Percentiles rank a stretch among this genome's conserved stretches.
phyloP scores from a whole-genome alignment of 305 asterid genomes.

The Salvia sclarea region DNA sequence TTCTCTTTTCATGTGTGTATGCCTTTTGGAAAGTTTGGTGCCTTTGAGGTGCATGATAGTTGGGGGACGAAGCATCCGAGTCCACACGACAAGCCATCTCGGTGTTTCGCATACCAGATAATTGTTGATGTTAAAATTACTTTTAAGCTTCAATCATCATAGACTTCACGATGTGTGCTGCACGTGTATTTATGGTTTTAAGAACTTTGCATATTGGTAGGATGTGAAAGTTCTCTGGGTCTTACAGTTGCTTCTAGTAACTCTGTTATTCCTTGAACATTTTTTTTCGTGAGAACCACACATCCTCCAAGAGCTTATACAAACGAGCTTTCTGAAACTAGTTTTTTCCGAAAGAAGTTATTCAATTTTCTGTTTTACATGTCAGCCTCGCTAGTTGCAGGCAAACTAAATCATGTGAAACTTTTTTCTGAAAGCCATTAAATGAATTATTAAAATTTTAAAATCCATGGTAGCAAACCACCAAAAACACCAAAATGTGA shows the following conservation, averaged over 20 bases:
- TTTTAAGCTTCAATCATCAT: background rate
- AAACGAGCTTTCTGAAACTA: background rate
- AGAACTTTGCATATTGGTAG: background rate
- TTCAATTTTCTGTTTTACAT: background rate
- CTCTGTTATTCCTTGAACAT: background rate
- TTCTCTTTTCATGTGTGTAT: background rate
- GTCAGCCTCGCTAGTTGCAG: background rate
- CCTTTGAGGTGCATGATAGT: background rate
- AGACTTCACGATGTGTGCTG: background rate
- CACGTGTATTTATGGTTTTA: background rate
- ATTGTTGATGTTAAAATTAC: background rate
- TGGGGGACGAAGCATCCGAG: constrained; percentile 10
- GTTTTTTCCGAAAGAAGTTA: background rate
- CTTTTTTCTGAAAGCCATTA: background rate
- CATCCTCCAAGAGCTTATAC: background rate
- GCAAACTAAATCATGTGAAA: background rate
- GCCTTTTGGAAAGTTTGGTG: constrained; percentile 4
- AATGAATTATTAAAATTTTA: background rate
- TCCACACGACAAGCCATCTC: background rate
- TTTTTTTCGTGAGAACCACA: background rate
- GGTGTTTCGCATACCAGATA: background rate
- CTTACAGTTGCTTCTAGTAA: background rate
- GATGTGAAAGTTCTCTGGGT: background rate
- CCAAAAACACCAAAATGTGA: background rate
- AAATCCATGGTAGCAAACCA: background rate